phyloP scores from a whole-genome alignment of 352 stramenopile genomes.

The Phytophthora hibernalis region DNA sequence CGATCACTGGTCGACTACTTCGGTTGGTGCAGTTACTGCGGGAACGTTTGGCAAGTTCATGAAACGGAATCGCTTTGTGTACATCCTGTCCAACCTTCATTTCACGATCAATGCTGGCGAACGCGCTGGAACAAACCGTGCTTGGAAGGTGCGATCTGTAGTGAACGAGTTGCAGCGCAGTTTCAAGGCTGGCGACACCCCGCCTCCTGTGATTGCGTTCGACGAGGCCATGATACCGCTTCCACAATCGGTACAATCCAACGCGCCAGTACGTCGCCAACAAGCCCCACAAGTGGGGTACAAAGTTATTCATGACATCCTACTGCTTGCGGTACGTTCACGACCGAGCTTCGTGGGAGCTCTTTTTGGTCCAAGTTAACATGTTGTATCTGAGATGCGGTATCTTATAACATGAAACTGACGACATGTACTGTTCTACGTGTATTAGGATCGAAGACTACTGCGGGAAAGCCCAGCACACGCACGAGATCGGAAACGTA shows the following conservation, averaged over 20 bases:
- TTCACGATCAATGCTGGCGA: slow-evolving; percentile 10
- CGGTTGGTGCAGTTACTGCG: neutral
- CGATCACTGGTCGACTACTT: neutral
- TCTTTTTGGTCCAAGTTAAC: slow-evolving; percentile 3
- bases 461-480: slow-evolving; percentile 8
- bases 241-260: slow-evolving; percentile 6
- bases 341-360: neutral
- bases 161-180: too few species aligned
- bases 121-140: neutral
- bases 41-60: slow-evolving; percentile 5
- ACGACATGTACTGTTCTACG: slow-evolving; percentile 3
- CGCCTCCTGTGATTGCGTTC: neutral
- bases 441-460: slow-evolving; percentile 8
- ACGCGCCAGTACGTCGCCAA: slow-evolving; percentile 4
- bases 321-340: neutral
- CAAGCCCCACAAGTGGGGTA: slow-evolving; percentile 7
- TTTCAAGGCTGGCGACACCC: too few species aligned
- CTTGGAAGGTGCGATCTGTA: slow-evolving; percentile 11
- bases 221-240: slow-evolving; percentile 11
- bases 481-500: slow-evolving; percentile 6
- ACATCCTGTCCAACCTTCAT: slow-evolving; percentile 8
- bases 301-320: slow-evolving; percentile 13
- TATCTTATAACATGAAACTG: neutral
- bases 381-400: slow-evolving; percentile 8
- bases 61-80: neutral